A percentile compares a stretch with the other conserved stretches of the same genome.
Conservation (phyloP, 768 basidiomycete species). For the Pulveroboletus sp. region DNA sequence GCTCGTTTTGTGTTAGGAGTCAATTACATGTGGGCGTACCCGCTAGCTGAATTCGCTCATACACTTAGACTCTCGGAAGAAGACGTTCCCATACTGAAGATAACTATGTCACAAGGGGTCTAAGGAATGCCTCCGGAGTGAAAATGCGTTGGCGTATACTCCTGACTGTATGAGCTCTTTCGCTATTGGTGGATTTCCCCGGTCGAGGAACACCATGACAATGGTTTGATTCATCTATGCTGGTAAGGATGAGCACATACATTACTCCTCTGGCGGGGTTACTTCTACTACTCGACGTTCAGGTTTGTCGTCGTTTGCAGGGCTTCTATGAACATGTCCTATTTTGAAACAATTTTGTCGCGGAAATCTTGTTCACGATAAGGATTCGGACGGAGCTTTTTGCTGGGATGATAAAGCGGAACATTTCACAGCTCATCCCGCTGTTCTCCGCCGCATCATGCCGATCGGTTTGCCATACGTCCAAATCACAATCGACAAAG, state of each 20-base stretch:
- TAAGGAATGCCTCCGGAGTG: constrained; percentile 12
- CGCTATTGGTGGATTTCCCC: constrained; percentile 22
- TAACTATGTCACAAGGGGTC: constrained; percentile 10
- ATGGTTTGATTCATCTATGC: not conserved
- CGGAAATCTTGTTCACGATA: constrained; percentile 18
- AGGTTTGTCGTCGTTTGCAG: not conserved
- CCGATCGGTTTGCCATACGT: constrained; percentile 4
- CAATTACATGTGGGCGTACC: constrained; percentile 1
- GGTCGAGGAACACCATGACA: constrained; percentile 4
- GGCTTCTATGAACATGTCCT: not conserved
- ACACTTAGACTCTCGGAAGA: not conserved
- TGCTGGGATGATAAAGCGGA: constrained; percentile 21
- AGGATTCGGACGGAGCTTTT: constrained; percentile 14
- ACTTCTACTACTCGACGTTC: too few relatives aligned
- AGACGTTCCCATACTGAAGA: constrained; percentile 4
- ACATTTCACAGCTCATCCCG: constrained; percentile 4
- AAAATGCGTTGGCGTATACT: constrained; percentile 7
- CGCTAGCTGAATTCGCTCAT: constrained; percentile 22
- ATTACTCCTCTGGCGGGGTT: too few relatives aligned
- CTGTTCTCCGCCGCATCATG: constrained; percentile 15
- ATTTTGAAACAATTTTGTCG: not conserved
- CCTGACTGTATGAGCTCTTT: constrained; percentile 14
- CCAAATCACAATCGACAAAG: not conserved
- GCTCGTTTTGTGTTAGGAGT: not conserved
- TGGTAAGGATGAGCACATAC: not conserved